phyloP scores from a whole-genome alignment of 1,139 yeast species.

The Kurtzmaniella quercitrusa region DNA sequence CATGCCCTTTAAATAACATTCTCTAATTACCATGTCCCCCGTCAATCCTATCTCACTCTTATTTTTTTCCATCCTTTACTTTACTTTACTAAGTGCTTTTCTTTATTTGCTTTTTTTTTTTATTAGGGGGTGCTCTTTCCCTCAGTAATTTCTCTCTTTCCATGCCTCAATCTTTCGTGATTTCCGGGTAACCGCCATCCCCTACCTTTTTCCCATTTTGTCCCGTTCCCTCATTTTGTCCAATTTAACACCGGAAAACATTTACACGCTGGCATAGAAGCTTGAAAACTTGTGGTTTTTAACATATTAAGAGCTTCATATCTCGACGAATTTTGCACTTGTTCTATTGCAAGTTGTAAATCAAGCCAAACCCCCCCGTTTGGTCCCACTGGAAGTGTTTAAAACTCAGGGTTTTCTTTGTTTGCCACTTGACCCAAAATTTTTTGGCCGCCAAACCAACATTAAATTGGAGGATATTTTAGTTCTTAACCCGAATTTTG shows the following conservation, averaged over 20 bases:
- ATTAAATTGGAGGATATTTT: not conserved
- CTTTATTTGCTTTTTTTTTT: not conserved
- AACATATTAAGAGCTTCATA: not conserved
- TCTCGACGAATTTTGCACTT: not conserved
- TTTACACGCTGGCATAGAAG: constrained; percentile 1
- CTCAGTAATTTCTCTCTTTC: not conserved
- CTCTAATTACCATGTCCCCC: not conserved
- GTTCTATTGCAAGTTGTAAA: not conserved
- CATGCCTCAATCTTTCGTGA: constrained; percentile 1
- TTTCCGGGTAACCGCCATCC: constrained; percentile 2
- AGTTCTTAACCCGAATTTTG: not conserved
- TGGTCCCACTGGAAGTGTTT: not conserved
- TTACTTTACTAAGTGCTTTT: not conserved
- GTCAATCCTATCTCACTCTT: not conserved
- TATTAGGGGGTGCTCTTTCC: not conserved
- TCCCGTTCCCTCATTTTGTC: constrained; percentile 2
- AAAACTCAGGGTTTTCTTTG: not conserved
- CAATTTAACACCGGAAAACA: constrained; percentile 1
- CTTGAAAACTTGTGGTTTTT: not conserved
- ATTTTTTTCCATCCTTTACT: not conserved
- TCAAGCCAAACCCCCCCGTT: not conserved
- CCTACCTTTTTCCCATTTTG: not conserved
- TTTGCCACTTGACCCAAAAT: not conserved
- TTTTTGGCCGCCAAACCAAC: not conserved
- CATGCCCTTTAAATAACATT: too few species aligned